Evolutionary conservation across 1,139 yeast species (phyloP), one percentile per base, ranked within the genome.

Genomic region (Zhuliangozyma blackwelliae): DNA sequence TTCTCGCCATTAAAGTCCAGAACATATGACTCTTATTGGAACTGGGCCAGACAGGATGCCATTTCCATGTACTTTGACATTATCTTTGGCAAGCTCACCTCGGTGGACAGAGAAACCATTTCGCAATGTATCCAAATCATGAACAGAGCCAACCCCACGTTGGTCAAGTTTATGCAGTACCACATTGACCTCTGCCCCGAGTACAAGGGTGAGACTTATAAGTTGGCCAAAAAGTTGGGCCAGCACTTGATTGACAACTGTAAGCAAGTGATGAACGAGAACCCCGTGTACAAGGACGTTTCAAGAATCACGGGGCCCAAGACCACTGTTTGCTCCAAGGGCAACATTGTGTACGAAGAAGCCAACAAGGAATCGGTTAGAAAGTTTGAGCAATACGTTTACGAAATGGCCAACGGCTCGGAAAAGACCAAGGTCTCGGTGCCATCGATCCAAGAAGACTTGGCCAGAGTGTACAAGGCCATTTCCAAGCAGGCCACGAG

Each of bases 41-140:
- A 94, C 66, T 92, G 98, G 98, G 97, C 97, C 32, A 86, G 97
- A 67, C 98, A 92, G 71, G 96, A 94, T 61, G 86, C 94, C 44
- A 70, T 92, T 51, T 81, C 90, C 36, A 84, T 92, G 89, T 92
- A 88, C 70, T 92, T 79, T 60, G 97, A 92, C 65, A 88, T 92
- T 54, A 88, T 92, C 54, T 94, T 92, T 62, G 98, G 98, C 57
- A 83, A 87, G 49, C 76, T 92, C 51, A 80, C 82, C 33, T 82
- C 88, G 41, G 84, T 92, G 48, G 97, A 92, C 61, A 82, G 98
- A 62, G 97, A 92, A 69, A 89, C 95, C 47, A 95, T 92, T 44
- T 79, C 90, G 49, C 96, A 90, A 63, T 95, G 98, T 65, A 90
- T 92, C 55, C 89, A 89, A 63, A 87, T 92, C 61, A 90, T 92